Conservation (phyloP, 306 rosid genomes). For the Vigna reflexopilosa region DNA sequence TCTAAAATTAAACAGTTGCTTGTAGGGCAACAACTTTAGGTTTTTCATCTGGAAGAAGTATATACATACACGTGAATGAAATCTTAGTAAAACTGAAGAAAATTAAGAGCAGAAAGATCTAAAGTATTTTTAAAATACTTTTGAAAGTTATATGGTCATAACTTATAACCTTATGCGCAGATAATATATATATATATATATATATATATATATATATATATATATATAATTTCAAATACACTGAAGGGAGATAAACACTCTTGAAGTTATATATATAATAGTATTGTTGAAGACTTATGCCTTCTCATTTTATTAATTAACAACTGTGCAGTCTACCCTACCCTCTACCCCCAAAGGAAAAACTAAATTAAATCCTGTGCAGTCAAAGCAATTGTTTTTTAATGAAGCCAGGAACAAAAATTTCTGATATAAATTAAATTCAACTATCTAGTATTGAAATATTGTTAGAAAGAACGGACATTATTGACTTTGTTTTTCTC, state of each 20-base stretch:
- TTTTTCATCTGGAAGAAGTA: not conserved
- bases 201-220: no score
- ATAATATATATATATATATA: no score
- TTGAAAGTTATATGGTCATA: not conserved
- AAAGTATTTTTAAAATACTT: not conserved
- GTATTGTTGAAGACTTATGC: not conserved
- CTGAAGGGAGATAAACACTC: not conserved
- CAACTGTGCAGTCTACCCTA: not conserved
- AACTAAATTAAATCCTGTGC: not conserved
- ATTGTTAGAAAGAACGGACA: constrained; percentile 23
- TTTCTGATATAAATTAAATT: not conserved
- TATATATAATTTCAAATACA: not conserved
- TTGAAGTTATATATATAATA: not conserved
- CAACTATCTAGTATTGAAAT: constrained; percentile 38
- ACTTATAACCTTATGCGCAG: not conserved
- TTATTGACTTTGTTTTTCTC: constrained; percentile 41
- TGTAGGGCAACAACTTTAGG: not conserved
- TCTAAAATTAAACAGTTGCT: not conserved
- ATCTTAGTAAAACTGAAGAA: not conserved
- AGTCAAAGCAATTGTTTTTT: constrained; percentile 22
- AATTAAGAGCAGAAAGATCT: not conserved
- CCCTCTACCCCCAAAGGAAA: not conserved
- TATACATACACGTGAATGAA: not conserved
- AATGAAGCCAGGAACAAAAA: not conserved
- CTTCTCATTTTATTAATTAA: not conserved